Percentiles rank a stretch among this genome's conserved stretches.
Evolutionary conservation across 148 eudicot species (phyloP).

Genomic region (Chenopodium formosanum): DNA sequence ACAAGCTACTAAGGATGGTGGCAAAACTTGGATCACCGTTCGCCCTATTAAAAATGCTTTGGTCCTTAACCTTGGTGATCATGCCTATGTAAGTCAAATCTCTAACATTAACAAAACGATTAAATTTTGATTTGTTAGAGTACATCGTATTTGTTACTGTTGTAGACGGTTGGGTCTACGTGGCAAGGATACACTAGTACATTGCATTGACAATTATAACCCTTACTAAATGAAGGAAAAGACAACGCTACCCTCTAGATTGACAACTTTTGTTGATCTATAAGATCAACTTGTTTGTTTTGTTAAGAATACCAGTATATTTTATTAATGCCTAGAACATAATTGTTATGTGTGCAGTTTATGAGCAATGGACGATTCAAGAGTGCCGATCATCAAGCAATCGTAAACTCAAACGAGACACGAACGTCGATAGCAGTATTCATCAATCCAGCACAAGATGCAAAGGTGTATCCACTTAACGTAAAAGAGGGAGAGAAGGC

Average conservation of each 20-base stretch:
- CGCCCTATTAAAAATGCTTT: conserved; percentile 67
- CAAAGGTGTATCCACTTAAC: conserved; percentile 55
- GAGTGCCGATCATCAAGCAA: conserved; percentile 76
- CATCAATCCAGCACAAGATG: conserved; percentile 59
- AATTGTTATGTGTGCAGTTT: conserved; percentile 30
- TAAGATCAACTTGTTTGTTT: too few relatives aligned
- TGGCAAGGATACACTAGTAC: too few relatives aligned
- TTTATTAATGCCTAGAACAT: not conserved
- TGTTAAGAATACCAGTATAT: too few relatives aligned
- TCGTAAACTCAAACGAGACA: conserved; percentile 49
- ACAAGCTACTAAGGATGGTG: conserved; percentile 72
- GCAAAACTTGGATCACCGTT: conserved; percentile 73
- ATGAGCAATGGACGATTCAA: conserved; percentile 80
- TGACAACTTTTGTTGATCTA: too few relatives aligned
- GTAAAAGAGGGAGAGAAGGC: conserved; percentile 56
- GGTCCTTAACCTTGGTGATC: conserved; percentile 70
- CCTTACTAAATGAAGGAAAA: too few relatives aligned
- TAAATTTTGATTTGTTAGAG: too few relatives aligned
- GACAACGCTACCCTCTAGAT: too few relatives aligned
- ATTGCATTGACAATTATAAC: too few relatives aligned
- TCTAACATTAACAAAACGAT: not conserved
- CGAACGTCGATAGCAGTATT: conserved; percentile 64
- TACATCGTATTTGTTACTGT: too few relatives aligned
- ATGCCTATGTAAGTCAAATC: conserved; percentile 44
- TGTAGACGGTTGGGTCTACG: too few relatives aligned